These are phyloP conservation scores for Naganishia antarctica DNA, from an alignment of 768 basidiomycete genomes.

Conservation along the genomic window DNA sequence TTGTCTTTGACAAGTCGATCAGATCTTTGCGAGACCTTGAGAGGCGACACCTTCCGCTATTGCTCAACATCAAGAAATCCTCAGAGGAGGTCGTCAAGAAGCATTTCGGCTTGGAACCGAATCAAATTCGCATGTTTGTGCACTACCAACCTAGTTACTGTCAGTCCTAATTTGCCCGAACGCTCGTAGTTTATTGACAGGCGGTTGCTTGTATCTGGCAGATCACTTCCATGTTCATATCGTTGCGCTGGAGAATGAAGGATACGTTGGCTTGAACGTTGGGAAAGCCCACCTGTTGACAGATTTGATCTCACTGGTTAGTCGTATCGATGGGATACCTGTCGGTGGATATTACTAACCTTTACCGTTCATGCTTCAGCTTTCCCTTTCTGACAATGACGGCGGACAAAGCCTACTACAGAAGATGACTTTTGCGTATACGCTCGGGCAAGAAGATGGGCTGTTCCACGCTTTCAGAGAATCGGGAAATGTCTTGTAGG, in stretches of 20 bases:
- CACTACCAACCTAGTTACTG: conserved; percentile 98
- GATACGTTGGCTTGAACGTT: conserved; percentile 66
- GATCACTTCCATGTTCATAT: conserved; percentile 95
- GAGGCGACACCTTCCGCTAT: conserved; percentile 60
- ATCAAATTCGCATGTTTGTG: conserved; percentile 70
- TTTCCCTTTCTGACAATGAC: conserved; percentile 17
- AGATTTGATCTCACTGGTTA: conserved; percentile 78
- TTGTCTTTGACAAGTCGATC: conserved; percentile 62
- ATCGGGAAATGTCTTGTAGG: no score
- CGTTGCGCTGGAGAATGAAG: conserved; percentile 67
- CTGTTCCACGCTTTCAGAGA: conserved; percentile 56
- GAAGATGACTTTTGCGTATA: conserved; percentile 72
- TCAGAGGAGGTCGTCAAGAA: conserved; percentile 57
- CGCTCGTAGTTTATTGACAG: no score
- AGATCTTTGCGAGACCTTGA: conserved; percentile 72
- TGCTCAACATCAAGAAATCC: conserved; percentile 62
- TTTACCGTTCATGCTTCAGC: background rate
- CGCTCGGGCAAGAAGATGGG: conserved; percentile 74
- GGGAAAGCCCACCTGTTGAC: conserved; percentile 92
- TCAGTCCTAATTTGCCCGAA: no score
- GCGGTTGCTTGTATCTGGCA: conserved; percentile 50
- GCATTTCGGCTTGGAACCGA: conserved; percentile 63
- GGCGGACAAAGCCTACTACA: conserved; percentile 59
- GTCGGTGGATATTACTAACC: background rate
- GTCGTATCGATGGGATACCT: conserved; percentile 25